Evolutionary conservation across 805 yeast species (phyloP).

Genomic region (Yamadazyma sp.): DNA sequence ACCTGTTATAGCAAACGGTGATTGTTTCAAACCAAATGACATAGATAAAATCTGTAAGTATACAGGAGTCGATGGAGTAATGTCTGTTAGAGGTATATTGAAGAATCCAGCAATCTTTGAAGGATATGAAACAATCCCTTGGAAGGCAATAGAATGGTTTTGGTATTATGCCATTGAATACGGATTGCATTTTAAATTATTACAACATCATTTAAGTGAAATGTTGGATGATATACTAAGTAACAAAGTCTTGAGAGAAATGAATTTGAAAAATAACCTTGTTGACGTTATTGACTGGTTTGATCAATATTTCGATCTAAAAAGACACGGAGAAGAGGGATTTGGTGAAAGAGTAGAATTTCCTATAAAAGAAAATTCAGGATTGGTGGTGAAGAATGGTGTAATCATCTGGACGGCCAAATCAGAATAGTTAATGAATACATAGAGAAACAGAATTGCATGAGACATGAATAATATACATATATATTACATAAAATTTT

Average conservation of each 20-base stretch:
- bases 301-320: constrained; percentile 64
- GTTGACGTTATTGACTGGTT: constrained; percentile 79
- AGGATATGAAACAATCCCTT: constrained; percentile 72
- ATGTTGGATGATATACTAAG: constrained; percentile 64
- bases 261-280: constrained; percentile 60
- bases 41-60: constrained; percentile 55
- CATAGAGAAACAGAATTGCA: constrained; percentile 2
- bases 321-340: constrained; percentile 63
- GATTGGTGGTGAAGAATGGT: constrained; percentile 3
- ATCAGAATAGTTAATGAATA: neutral
- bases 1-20: constrained; percentile 98
- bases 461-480: neutral
- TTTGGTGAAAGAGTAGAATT: constrained; percentile 57
- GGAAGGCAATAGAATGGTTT: constrained; percentile 85
- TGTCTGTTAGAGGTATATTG: constrained; percentile 90
- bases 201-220: constrained; percentile 84
- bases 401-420: constrained; percentile 3
- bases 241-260: constrained; percentile 35
- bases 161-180: constrained; percentile 75
- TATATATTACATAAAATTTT: neutral
- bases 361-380: constrained; percentile 7
- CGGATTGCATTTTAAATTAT: constrained; percentile 80
- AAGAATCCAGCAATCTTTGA: constrained; percentile 86
- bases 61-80: constrained; percentile 87
- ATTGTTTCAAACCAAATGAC: constrained; percentile 70